Evolutionary conservation across 768 basidiomycete genomes (phyloP), one percentile per base, ranked within the genome.

Genomic region (Asterophora lycoperdoides): DNA sequence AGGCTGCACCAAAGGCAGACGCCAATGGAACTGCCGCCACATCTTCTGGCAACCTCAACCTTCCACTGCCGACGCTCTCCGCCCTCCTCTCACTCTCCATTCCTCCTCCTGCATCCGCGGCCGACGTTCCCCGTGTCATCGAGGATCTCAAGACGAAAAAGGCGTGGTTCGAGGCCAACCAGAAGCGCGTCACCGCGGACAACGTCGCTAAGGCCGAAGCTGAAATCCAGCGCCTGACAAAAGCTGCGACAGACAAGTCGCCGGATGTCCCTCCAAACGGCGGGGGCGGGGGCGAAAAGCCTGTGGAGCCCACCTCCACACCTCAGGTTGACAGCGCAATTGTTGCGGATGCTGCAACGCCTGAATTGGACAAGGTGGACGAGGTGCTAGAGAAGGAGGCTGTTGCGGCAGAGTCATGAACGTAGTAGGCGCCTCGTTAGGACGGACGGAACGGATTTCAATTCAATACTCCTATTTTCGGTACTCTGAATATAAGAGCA

Each of bases 81-180:
- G 96, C 94, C 1, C 81, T 99, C 30, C 77, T 95, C 49, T 72
- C 79, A 13, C 76, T 98, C 35, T 91, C 92, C 29, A 98, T 99
- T 60, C 85, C 93, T 19, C 89, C 93, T 19, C 96, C 96, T 0
- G 75, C 81, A 14, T 84, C 85, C 9, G 66, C 76, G 35, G 71
- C 76, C 5, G 94, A 99, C 55, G 77, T 93, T 29, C 78, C 84
- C 46, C 87, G 91, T 45, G 81, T 92, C 40, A 75, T 98, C 48
- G 88, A 90, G 61, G 90, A 96, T 64, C 76, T 99, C 49, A 87
- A 87, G 67, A 89, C 81, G 43, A 99, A 98, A 78, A 93, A 93
- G 72, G 76, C 84, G 18, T 98, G 93, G 93, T 96, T 83, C 60
- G 83, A 87, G 64, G 94, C 89, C 28, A 98, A 98, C 70, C 93